These are phyloP conservation scores for Neurospora sp. DNA, from an alignment of 495 filamentous ascomycete species.

Conservation along the genomic window DNA sequence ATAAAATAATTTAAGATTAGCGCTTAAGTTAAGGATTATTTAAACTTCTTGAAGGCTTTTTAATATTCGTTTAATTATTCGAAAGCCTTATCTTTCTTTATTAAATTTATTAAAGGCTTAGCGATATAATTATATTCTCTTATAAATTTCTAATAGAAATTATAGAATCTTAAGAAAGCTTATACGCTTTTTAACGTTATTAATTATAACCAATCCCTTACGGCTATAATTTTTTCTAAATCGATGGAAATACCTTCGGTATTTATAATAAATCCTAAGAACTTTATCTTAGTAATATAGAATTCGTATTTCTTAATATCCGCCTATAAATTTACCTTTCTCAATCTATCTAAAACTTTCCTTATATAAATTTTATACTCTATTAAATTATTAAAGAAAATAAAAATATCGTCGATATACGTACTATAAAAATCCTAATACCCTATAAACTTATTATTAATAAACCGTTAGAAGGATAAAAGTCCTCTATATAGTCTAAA, in stretches of 20 bases:
- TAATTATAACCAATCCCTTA: background rate
- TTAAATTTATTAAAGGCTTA: background rate
- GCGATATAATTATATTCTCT: too few species aligned
- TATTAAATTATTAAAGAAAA: background rate
- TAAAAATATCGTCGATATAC: background rate
- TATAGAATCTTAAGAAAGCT: conserved; percentile 2
- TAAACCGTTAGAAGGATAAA: conserved; percentile 19
- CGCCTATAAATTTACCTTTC: too few species aligned
- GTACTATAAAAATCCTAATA: conserved; percentile 12
- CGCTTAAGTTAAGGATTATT: background rate
- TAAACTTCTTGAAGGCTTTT: background rate
- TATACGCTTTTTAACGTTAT: background rate
- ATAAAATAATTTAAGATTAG: background rate
- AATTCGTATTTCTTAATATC: conserved; percentile 1
- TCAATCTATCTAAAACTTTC: too few species aligned
- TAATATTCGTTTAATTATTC: background rate
- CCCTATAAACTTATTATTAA: conserved; percentile 16
- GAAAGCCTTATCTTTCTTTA: background rate
- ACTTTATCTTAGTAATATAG: too few species aligned
- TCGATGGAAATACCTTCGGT: background rate
- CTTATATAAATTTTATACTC: background rate
- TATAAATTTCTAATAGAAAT: conserved; percentile 4
- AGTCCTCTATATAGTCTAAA: conserved; percentile 22
- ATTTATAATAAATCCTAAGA: background rate
- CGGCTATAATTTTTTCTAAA: background rate